A percentile compares a stretch with the other conserved stretches of the same genome.
Conservation (phyloP, 2,329 filamentous ascomycete species). For the Juglanconis oblonga region DNA sequence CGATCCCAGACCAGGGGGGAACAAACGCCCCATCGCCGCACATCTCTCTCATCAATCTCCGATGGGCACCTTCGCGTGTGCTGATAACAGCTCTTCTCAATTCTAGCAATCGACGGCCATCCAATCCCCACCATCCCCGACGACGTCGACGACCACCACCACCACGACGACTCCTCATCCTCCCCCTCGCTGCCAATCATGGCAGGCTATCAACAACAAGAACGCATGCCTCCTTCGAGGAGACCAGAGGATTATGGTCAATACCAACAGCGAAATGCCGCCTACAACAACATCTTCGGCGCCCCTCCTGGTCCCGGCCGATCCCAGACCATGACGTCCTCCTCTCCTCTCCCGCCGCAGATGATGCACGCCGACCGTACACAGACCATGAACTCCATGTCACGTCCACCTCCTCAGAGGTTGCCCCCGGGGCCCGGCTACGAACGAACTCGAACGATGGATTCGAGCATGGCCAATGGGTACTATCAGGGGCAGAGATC, state of each 20-base stretch:
- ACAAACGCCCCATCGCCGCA: conserved; percentile 12
- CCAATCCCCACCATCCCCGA: conserved; percentile 9
- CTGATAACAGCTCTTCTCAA: conserved; percentile 18
- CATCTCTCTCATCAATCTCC: conserved; percentile 4
- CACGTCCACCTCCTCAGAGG: conserved; percentile 61
- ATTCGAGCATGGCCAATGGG: conserved; percentile 44
- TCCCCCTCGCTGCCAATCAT: conserved; percentile 40
- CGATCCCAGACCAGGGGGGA: neutral
- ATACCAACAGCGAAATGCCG: conserved; percentile 68
- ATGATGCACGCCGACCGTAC: conserved; percentile 64
- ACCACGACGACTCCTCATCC: neutral
- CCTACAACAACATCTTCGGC: conserved; percentile 95
- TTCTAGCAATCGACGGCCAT: conserved; percentile 14
- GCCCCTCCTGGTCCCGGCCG: conserved; percentile 80
- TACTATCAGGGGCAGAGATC: conserved; percentile 55
- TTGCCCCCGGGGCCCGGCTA: conserved; percentile 38
- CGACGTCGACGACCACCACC: neutral
- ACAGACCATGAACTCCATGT: conserved; percentile 74
- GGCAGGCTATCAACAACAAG: conserved; percentile 58
- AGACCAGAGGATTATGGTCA: conserved; percentile 28
- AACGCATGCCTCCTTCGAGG: conserved; percentile 42
- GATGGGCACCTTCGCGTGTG: conserved; percentile 17
- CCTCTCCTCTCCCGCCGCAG: conserved; percentile 48
- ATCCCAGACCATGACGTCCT: conserved; percentile 92
- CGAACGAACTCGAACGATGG: conserved; percentile 41